These are phyloP conservation scores for Mayamaea pseudoterrestris DNA, from an alignment of 108 stramenopile species.

Conservation along the genomic window DNA sequence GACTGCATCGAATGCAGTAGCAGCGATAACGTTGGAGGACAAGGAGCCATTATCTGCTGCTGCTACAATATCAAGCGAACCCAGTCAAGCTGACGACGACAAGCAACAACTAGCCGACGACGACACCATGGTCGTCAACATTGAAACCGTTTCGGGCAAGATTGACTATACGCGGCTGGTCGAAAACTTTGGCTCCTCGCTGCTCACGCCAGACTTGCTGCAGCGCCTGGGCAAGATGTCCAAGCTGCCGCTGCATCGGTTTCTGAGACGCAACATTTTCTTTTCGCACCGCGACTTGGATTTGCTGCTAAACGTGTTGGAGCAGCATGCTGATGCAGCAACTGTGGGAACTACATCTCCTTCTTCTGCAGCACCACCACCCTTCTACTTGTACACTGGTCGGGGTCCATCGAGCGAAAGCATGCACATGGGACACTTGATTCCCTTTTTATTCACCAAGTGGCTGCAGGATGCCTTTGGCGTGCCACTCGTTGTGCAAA, in stretches of 20 bases:
- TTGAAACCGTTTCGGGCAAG: constrained; percentile 76
- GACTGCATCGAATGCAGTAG: too few relatives aligned
- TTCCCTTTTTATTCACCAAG: constrained; percentile 96
- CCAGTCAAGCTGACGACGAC: too few relatives aligned
- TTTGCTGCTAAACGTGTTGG: constrained; percentile 58
- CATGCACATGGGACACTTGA: constrained; percentile 97
- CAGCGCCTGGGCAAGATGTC: constrained; percentile 58
- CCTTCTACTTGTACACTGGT: constrained; percentile 97
- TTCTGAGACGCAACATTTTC: constrained; percentile 92
- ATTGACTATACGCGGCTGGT: constrained; percentile 96
- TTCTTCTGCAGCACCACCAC: too few relatives aligned
- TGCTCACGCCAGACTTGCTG: constrained; percentile 55
- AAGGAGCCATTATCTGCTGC: too few relatives aligned
- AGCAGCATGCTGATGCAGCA: too few relatives aligned
- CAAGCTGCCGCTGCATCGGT: constrained; percentile 83
- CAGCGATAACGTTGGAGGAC: too few relatives aligned
- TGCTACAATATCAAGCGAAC: too few relatives aligned
- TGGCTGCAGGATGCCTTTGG: constrained; percentile 95
- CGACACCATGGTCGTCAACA: constrained; percentile 83
- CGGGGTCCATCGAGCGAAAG: constrained; percentile 91
- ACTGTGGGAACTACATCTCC: constrained; percentile 35
- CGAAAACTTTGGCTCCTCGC: constrained; percentile 84
- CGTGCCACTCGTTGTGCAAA: constrained; percentile 96
- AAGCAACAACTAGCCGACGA: too few relatives aligned
- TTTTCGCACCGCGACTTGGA: constrained; percentile 95